phyloP scores from a whole-genome alignment of 2,329 filamentous ascomycete species.

The Clarireedia paspali region DNA sequence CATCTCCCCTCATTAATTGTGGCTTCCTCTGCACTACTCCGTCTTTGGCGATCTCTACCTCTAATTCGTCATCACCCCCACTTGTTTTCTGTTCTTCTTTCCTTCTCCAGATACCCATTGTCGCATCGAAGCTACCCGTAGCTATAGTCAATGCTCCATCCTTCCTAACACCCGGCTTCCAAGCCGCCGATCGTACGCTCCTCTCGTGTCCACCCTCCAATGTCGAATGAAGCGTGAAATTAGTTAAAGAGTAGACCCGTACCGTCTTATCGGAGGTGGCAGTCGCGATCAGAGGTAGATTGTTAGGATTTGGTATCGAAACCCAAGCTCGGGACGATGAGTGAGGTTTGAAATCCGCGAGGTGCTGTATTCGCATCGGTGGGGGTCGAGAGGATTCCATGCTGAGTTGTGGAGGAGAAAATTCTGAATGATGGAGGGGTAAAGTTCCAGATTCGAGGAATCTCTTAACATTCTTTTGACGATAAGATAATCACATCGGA shows the following conservation, averaged over 20 bases:
- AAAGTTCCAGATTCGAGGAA: neutral
- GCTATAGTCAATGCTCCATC: slow-evolving; percentile 68
- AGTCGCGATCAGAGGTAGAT: slow-evolving; percentile 78
- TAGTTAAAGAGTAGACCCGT: slow-evolving; percentile 80
- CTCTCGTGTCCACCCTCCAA: slow-evolving; percentile 86
- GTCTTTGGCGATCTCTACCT: slow-evolving; percentile 35
- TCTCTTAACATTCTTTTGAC: neutral
- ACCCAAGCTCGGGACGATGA: slow-evolving; percentile 74
- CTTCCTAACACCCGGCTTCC: slow-evolving; percentile 66
- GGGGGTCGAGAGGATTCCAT: neutral
- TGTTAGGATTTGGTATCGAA: slow-evolving; percentile 71
- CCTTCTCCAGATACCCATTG: slow-evolving; percentile 75
- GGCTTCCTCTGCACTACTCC: slow-evolving; percentile 14
- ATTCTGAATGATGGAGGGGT: slow-evolving; percentile 8
- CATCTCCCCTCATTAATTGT: slow-evolving; percentile 18
- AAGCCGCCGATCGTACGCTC: slow-evolving; percentile 76
- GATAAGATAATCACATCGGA: neutral
- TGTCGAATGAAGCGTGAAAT: slow-evolving; percentile 69
- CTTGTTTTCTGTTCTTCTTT: slow-evolving; percentile 31
- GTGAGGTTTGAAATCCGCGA: slow-evolving; percentile 36
- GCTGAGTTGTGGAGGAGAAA: neutral
- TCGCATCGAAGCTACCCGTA: slow-evolving; percentile 89
- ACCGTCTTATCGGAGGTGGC: slow-evolving; percentile 80
- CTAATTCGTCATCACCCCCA: slow-evolving; percentile 28
- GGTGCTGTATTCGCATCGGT: slow-evolving; percentile 9